Evolutionary conservation across 331 rosid species (phyloP).

Genomic region (Phaseolus coccineus): DNA sequence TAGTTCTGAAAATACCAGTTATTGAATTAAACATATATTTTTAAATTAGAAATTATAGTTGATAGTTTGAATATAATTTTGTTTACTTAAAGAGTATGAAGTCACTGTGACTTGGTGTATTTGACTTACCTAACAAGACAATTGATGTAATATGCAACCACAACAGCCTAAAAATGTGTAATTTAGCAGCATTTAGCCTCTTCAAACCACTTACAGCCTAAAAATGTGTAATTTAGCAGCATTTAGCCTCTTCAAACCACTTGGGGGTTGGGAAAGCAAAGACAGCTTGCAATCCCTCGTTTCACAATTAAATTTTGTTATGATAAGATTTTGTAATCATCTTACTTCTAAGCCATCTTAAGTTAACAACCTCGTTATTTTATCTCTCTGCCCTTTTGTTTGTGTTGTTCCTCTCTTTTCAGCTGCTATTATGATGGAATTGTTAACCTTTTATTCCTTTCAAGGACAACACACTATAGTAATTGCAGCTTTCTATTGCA

Average conservation of each 20-base stretch:
- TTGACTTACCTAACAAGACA: too few relatives aligned
- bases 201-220: neutral
- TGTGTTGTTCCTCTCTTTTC: neutral
- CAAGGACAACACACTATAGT: neutral
- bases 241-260: neutral
- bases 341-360: neutral
- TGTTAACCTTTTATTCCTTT: slow-evolving; percentile 10
- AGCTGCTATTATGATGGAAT: neutral
- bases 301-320: slow-evolving; percentile 9
- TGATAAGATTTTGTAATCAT: neutral
- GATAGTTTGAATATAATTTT: too few relatives aligned
- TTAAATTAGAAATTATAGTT: too few relatives aligned
- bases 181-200: neutral
- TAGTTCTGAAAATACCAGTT: too few relatives aligned
- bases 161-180: neutral
- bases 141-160: too few relatives aligned
- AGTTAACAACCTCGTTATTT: neutral
- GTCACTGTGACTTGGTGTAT: too few relatives aligned
- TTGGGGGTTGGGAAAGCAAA: slow-evolving; percentile 1
- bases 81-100: too few relatives aligned
- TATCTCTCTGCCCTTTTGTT: neutral
- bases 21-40: too few relatives aligned
- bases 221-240: neutral
- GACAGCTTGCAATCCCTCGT: slow-evolving; percentile 13
- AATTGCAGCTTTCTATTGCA: neutral